A percentile compares a stretch with the other conserved stretches of the same genome.
Evolutionary conservation across 2,329 filamentous ascomycete species (phyloP).

Genomic region (Hypomyces perniciosus): DNA sequence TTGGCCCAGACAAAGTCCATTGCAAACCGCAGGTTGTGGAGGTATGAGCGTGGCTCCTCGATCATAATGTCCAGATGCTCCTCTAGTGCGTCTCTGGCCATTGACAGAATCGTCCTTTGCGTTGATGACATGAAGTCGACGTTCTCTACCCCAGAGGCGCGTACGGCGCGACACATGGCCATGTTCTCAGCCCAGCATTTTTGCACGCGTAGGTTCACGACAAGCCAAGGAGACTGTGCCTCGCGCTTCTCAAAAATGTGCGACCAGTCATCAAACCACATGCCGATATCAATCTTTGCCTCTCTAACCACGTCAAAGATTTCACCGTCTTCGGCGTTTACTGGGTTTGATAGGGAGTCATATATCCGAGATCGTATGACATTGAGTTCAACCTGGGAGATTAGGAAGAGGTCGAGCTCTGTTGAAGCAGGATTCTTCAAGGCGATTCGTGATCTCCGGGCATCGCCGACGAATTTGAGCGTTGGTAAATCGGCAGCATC

Average conservation of each 20-base stretch:
- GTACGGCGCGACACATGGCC: slow-evolving; percentile 44
- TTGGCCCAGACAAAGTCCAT: slow-evolving; percentile 56
- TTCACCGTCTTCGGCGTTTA: slow-evolving; percentile 26
- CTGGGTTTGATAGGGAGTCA: slow-evolving; percentile 24
- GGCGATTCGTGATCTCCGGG: slow-evolving; percentile 39
- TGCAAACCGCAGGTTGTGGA: slow-evolving; percentile 45
- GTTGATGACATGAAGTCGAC: slow-evolving; percentile 40
- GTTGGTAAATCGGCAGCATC: slow-evolving; percentile 27
- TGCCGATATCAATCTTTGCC: slow-evolving; percentile 40
- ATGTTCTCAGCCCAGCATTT: slow-evolving; percentile 49
- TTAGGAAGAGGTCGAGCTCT: slow-evolving; percentile 43
- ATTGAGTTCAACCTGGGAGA: slow-evolving; percentile 44
- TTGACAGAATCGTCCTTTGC: slow-evolving; percentile 41
- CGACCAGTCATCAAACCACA: slow-evolving; percentile 40
- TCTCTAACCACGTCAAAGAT: slow-evolving; percentile 36
- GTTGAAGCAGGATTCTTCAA: slow-evolving; percentile 38
- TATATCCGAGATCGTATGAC: slow-evolving; percentile 30
- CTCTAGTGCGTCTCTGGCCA: slow-evolving; percentile 45
- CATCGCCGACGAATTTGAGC: slow-evolving; percentile 34
- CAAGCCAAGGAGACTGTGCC: slow-evolving; percentile 25
- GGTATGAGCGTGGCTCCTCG: slow-evolving; percentile 38
- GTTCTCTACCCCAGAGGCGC: slow-evolving; percentile 27
- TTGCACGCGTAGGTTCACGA: slow-evolving; percentile 44
- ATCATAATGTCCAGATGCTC: slow-evolving; percentile 45
- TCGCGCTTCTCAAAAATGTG: slow-evolving; percentile 19